Evolutionary conservation across 2,329 filamentous ascomycete genomes (phyloP).

Genomic region (Penicillium sp.): DNA sequence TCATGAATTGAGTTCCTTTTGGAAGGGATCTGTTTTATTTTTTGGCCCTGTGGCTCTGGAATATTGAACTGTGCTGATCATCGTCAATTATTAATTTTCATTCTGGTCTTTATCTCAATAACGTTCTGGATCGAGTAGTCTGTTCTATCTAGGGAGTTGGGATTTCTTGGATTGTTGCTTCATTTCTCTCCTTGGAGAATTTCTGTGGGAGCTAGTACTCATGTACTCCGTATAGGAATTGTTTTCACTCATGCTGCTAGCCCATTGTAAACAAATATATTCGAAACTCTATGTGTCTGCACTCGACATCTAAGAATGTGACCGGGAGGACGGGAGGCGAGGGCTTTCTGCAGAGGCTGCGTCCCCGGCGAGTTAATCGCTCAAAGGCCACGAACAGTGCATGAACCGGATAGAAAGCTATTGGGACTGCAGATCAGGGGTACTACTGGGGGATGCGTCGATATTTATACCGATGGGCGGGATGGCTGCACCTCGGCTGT

Average conservation of each 20-base stretch:
- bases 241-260: not conserved
- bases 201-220: not conserved
- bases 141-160: not conserved
- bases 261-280: not conserved
- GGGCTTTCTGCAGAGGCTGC: slow-evolving; percentile 12
- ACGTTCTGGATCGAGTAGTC: not conserved
- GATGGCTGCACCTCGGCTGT: slow-evolving; percentile 7
- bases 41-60: not conserved
- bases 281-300: not conserved
- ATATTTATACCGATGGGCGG: slow-evolving; percentile 18
- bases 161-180: not conserved
- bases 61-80: not conserved
- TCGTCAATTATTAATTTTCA: not conserved
- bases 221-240: not conserved
- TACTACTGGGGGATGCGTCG: slow-evolving; percentile 3
- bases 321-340: slow-evolving; percentile 15
- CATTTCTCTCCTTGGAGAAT: not conserved
- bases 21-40: not conserved
- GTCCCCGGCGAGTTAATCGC: slow-evolving; percentile 1
- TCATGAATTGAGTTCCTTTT: not conserved
- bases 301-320: slow-evolving; percentile 18
- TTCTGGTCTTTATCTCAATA: not conserved
- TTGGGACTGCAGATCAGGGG: slow-evolving; percentile 21
- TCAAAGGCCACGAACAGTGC: slow-evolving; percentile 1
- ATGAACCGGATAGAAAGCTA: slow-evolving; percentile 8